Evolutionary conservation across 495 filamentous ascomycete species (phyloP).

Genomic region (Tuber borchii): DNA sequence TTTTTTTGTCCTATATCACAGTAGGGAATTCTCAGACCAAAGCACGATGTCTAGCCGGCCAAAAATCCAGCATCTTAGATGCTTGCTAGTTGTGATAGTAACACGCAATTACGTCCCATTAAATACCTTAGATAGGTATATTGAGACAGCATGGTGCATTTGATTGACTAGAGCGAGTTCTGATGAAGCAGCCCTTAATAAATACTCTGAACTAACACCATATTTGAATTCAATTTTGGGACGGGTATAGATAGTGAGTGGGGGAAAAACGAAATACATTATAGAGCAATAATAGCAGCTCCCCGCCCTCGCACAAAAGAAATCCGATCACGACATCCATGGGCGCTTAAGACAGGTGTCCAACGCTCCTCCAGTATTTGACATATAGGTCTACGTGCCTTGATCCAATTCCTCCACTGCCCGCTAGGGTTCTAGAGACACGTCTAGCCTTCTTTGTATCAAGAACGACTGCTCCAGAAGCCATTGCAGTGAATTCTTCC

Average conservation of each 20-base stretch:
- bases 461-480: slow-evolving; percentile 34
- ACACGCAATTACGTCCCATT: not conserved
- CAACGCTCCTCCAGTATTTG: slow-evolving; percentile 34
- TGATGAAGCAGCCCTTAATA: not conserved
- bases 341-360: slow-evolving; percentile 17
- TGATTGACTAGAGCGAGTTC: not conserved
- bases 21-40: not conserved
- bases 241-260: not conserved
- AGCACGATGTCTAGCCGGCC: not conserved
- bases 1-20: not conserved
- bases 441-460: slow-evolving; percentile 32
- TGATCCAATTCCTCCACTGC: slow-evolving; percentile 26
- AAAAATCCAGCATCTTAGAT: not conserved
- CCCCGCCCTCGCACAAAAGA: not conserved
- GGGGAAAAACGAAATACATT: not conserved
- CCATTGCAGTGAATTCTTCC: slow-evolving; percentile 38
- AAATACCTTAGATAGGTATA: not conserved
- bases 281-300: not conserved
- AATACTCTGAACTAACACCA: not conserved
- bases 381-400: slow-evolving; percentile 37
- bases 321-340: not conserved
- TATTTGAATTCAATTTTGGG: not conserved
- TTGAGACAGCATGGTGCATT: not conserved
- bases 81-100: not conserved
- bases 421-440: slow-evolving; percentile 27